phyloP scores from a whole-genome alignment of 768 basidiomycete genomes.

The Serpula lacrymans region DNA sequence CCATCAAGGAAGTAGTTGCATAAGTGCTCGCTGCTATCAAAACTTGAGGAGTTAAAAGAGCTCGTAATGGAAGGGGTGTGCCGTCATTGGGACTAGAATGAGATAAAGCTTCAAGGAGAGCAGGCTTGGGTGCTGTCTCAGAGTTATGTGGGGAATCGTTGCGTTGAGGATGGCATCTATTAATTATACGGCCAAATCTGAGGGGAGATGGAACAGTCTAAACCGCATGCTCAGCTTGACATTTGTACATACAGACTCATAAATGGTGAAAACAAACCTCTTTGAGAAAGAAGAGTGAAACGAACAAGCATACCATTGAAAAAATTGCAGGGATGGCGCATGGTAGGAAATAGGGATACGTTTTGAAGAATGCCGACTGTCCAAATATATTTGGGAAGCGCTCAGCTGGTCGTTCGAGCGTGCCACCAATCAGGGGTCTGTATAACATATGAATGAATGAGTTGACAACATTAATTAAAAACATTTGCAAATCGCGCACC shows the following conservation, averaged over 20 bases:
- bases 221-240: too few species aligned
- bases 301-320: conserved; percentile 45
- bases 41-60: conserved; percentile 51
- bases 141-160: conserved; percentile 10
- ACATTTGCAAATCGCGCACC: conserved; percentile 28
- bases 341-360: conserved; percentile 73
- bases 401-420: conserved; percentile 59
- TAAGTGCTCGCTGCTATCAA: conserved; percentile 60
- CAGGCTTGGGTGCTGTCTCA: conserved; percentile 16
- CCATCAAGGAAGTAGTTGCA: conserved; percentile 54
- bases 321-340: conserved; percentile 62
- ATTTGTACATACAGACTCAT: not conserved
- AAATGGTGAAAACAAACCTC: conserved; percentile 39
- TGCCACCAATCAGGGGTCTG: conserved; percentile 69
- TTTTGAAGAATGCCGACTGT: conserved; percentile 48
- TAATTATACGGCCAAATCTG: too few species aligned
- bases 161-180: too few species aligned
- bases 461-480: too few species aligned
- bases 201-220: too few species aligned
- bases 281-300: conserved; percentile 49
- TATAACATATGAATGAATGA: conserved; percentile 6
- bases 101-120: conserved; percentile 8
- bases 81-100: not conserved
- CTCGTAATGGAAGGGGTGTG: conserved; percentile 41
- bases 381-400: conserved; percentile 64